These are phyloP conservation scores for Bathelium albidoporum DNA, from an alignment of 495 filamentous ascomycete genomes.

Conservation along the genomic window DNA sequence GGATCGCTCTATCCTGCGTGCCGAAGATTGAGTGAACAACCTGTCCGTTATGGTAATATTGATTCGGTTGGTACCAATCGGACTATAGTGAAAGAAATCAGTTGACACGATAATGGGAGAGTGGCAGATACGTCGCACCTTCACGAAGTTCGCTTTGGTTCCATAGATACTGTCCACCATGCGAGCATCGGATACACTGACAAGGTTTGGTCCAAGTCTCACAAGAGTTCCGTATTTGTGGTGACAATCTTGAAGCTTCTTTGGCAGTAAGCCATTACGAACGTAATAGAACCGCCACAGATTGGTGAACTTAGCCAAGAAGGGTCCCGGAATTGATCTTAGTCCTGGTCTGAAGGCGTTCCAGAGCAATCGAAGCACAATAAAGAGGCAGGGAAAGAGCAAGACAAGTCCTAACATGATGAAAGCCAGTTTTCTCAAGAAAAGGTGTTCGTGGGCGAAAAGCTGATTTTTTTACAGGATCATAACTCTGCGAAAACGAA, in stretches of 20 bases:
- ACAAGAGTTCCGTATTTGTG: conserved; percentile 32
- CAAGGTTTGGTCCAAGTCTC: conserved; percentile 34
- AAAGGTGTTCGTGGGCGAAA: background rate
- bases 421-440: background rate
- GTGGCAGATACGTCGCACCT: background rate
- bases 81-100: background rate
- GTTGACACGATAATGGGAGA: background rate
- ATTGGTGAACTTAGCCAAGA: conserved; percentile 17
- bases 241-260: conserved; percentile 22
- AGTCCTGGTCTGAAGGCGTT: conserved; percentile 15
- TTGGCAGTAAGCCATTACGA: conserved; percentile 2
- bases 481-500: too few species aligned
- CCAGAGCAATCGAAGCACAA: background rate
- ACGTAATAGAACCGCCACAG: conserved; percentile 22
- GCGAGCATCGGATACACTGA: conserved; percentile 28
- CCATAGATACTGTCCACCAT: conserved; percentile 18
- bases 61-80: background rate
- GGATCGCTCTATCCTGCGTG: conserved; percentile 34
- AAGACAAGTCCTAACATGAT: background rate
- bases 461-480: too few species aligned
- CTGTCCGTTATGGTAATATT: background rate
- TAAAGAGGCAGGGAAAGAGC: background rate
- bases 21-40: conserved; percentile 18
- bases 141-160: conserved; percentile 14
- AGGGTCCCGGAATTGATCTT: conserved; percentile 25